Conservation (phyloP, 495 filamentous ascomycete genomes). For the Aspergillus campestris region DNA sequence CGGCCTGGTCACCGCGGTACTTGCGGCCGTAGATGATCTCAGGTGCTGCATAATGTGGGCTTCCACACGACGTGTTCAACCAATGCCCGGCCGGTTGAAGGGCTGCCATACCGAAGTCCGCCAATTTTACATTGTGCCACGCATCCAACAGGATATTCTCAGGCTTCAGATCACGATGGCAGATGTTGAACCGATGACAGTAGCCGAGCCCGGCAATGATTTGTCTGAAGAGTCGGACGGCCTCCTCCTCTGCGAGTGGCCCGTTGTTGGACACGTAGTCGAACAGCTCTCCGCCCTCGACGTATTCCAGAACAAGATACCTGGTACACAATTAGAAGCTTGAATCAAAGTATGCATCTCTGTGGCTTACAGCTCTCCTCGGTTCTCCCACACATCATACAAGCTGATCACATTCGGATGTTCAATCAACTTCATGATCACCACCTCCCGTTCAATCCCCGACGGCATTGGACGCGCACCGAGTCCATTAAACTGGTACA, state of each 20-base stretch:
- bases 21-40: conserved; percentile 64
- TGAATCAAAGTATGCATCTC: not conserved
- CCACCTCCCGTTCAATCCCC: conserved; percentile 84
- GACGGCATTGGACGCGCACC: conserved; percentile 65
- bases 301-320: conserved; percentile 94
- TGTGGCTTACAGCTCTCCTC: conserved; percentile 72
- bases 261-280: conserved; percentile 63
- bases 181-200: conserved; percentile 88
- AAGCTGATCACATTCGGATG: conserved; percentile 88
- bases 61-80: conserved; percentile 85
- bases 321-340: conserved; percentile 32
- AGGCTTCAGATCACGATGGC: conserved; percentile 92
- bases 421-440: conserved; percentile 91
- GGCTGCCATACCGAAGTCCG: conserved; percentile 96
- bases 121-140: conserved; percentile 71
- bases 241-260: conserved; percentile 65
- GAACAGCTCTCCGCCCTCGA: conserved; percentile 87
- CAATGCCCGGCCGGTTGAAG: conserved; percentile 69
- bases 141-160: conserved; percentile 88
- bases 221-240: conserved; percentile 80
- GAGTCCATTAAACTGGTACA: conserved; percentile 26
- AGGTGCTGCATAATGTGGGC: conserved; percentile 91
- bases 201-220: conserved; percentile 87
- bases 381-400: conserved; percentile 95
- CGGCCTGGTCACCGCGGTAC: conserved; percentile 77